Conservation (phyloP, 495 filamentous ascomycete species). For the Penicillium soppii region DNA sequence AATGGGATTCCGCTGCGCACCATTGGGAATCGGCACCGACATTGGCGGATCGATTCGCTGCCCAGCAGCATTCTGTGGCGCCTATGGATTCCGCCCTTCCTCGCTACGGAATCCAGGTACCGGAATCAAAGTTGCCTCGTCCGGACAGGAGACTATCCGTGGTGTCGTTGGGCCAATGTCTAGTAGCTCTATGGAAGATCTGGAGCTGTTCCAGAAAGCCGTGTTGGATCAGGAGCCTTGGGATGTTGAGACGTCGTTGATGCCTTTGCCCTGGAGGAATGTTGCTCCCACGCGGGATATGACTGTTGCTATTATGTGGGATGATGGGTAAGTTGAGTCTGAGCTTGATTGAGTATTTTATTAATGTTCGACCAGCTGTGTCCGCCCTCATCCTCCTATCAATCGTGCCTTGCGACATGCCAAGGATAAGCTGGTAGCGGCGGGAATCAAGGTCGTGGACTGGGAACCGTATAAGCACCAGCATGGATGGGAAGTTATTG, state of each 20-base stretch:
- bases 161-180: conserved; percentile 61
- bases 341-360: background rate
- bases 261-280: conserved; percentile 60
- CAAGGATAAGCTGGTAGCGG: conserved; percentile 49
- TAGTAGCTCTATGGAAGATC: conserved; percentile 57
- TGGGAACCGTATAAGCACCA: conserved; percentile 66
- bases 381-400: conserved; percentile 68
- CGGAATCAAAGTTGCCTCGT: conserved; percentile 45
- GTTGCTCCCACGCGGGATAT: conserved; percentile 44
- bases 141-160: conserved; percentile 59
- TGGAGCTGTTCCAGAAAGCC: conserved; percentile 63
- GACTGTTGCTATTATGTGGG: conserved; percentile 66
- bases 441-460: conserved; percentile 59
- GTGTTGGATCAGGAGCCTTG: conserved; percentile 61
- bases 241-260: conserved; percentile 56
- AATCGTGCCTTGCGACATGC: conserved; percentile 56
- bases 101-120: conserved; percentile 50
- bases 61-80: conserved; percentile 58
- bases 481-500: conserved; percentile 59
- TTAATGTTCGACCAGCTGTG: conserved; percentile 13
- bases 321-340: conserved; percentile 51
- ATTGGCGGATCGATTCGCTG: conserved; percentile 63
- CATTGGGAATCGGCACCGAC: conserved; percentile 66
- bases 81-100: conserved; percentile 58
- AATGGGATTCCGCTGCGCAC: conserved; percentile 57